phyloP scores from a whole-genome alignment of 2,329 filamentous ascomycete genomes.

The Akanthomyces lecanii region DNA sequence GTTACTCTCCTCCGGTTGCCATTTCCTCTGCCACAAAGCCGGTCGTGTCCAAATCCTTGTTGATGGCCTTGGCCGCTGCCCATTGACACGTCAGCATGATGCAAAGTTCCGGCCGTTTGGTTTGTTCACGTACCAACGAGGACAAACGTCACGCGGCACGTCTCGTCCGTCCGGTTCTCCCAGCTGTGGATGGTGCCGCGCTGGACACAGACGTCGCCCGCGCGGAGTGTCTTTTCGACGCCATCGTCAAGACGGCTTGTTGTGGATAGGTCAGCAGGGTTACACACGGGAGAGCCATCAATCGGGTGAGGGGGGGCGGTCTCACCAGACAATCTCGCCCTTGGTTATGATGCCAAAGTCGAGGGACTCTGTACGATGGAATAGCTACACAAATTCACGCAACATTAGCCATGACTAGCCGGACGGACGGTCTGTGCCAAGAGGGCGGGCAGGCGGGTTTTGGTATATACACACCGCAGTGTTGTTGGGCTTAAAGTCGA shows the following conservation, averaged over 20 bases:
- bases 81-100: neutral
- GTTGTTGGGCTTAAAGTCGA: constrained; percentile 21
- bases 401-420: neutral
- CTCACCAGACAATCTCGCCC: constrained; percentile 22
- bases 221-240: constrained; percentile 20
- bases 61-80: constrained; percentile 9
- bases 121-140: constrained; percentile 18
- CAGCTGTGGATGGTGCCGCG: constrained; percentile 24
- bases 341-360: constrained; percentile 22
- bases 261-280: neutral
- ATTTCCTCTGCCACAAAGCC: constrained; percentile 7
- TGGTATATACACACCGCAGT: constrained; percentile 13
- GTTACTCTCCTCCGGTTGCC: constrained; percentile 8
- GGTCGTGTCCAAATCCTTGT: neutral
- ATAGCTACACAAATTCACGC: constrained; percentile 15
- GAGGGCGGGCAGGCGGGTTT: neutral
- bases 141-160: constrained; percentile 21
- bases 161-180: constrained; percentile 20
- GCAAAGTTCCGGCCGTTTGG: neutral
- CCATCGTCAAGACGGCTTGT: constrained; percentile 22
- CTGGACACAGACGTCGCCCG: constrained; percentile 23
- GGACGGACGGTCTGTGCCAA: no score
- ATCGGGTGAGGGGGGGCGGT: no score
- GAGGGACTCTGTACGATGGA: constrained; percentile 23
- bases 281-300: neutral